phyloP scores from a whole-genome alignment of 441 rosid genomes.

The Geranium incanum region DNA sequence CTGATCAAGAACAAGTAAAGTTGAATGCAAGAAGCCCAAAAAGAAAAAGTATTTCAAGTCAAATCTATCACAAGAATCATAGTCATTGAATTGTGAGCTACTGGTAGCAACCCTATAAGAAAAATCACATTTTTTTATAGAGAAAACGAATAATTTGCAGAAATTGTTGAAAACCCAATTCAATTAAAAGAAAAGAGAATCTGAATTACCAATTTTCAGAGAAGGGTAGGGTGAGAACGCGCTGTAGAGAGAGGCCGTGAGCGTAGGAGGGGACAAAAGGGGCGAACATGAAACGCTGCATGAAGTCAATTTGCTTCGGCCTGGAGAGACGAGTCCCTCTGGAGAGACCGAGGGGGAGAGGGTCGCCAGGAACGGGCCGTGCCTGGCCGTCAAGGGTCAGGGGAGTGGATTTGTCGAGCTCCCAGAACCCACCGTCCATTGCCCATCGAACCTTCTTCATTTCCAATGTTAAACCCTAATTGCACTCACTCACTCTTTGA shows the following conservation, averaged over 20 bases:
- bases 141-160: background rate
- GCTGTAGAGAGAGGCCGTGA: conserved; percentile 53
- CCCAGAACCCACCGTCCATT: conserved; percentile 77
- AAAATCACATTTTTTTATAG: background rate
- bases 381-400: conserved; percentile 48
- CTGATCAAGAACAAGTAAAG: background rate
- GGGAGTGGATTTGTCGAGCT: conserved; percentile 69
- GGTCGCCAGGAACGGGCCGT: background rate
- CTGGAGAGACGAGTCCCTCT: background rate
- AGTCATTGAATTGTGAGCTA: background rate
- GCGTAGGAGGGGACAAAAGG: conserved; percentile 66
- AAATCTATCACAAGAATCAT: background rate
- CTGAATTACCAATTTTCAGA: conserved; percentile 47
- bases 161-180: background rate
- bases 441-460: conserved; percentile 77
- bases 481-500: too few relatives aligned
- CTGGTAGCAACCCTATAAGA: background rate
- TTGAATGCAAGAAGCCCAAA: background rate
- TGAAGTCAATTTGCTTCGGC: conserved; percentile 55
- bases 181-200: background rate
- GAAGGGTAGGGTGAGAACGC: conserved; percentile 52
- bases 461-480: background rate
- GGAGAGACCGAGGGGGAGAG: background rate
- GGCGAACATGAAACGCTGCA: conserved; percentile 80
- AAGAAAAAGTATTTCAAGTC: background rate